Evolutionary conservation across 1,284 basidiomycete genomes (phyloP), one percentile per base, ranked within the genome.

Genomic region (Tilletia setariae): DNA sequence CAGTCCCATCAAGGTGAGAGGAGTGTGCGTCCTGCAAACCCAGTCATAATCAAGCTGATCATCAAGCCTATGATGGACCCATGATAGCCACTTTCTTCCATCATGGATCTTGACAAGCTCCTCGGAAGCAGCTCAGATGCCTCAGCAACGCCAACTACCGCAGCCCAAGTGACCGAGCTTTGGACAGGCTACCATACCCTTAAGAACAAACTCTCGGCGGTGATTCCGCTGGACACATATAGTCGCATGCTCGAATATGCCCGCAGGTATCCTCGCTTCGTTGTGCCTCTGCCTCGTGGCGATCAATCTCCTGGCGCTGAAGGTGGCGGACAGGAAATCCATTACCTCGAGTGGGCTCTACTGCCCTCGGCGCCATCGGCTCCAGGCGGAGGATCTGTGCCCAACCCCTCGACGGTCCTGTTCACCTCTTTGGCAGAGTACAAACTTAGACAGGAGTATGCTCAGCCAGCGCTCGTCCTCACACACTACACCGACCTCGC

Each of bases 341-440:
- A 79, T 43, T 81, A 74, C 65, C 61, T 81, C 67, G 76, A 82
- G 63, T 82, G 80, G 80, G 73, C 70, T 2, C 63, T 77, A 30
- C 53, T 81, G 8, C 76, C 47, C 49, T 43, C 66, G 64, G 63
- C 21, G 43, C 90, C 87, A 21, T 30, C 43, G 62, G 16, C 23
- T 25, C 35, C 62, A 30, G 42, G 11, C 40, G 62, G 32, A 64
- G 49, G 32, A 42, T 25, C 64, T 25, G 65, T 64, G 19, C 25
- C 47, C 51, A 19, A 71, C 1, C 73, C 74, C 0, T 71, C 72
- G 11, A 79, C 93, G 0, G 86, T 95, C 49, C 87, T 98, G 65
- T 96, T 96, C 85, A 95, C 95, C 0, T 91, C 95, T 2, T 86
- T 98, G 64, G 90, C 92, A 75, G 95, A 98, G 84, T 98, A 93